Evolutionary conservation across 805 yeast genomes (phyloP).

Genomic region (Tetrapisispora iriomotensis): DNA sequence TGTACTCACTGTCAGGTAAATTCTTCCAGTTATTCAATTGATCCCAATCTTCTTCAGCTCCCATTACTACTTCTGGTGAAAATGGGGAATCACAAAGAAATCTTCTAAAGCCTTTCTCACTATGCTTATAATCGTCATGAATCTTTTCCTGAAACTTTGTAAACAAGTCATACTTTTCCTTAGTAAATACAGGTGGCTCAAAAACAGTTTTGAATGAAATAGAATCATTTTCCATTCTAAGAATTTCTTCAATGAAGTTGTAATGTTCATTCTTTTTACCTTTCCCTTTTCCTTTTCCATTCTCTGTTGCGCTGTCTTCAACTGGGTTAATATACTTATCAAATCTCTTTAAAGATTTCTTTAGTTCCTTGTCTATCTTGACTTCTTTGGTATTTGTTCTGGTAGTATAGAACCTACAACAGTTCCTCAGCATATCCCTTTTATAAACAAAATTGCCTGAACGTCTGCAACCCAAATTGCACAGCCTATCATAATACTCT

Average conservation of each 20-base stretch:
- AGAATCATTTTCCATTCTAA: conserved; percentile 30
- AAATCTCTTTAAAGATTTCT: conserved; percentile 56
- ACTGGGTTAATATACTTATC: conserved; percentile 14
- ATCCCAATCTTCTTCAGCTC: conserved; percentile 20
- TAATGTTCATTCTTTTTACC: not conserved
- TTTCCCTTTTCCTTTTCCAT: conserved; percentile 1
- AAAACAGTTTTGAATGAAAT: conserved; percentile 33
- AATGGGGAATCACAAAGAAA: conserved; percentile 71
- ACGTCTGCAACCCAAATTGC: conserved; percentile 70
- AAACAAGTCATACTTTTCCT: conserved; percentile 54
- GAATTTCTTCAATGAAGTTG: conserved; percentile 29
- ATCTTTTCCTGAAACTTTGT: conserved; percentile 60
- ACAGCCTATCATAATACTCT: conserved; percentile 48
- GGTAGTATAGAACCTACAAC: conserved; percentile 75
- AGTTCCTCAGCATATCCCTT: conserved; percentile 59
- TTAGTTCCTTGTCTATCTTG: conserved; percentile 52
- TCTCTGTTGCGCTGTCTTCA: not conserved
- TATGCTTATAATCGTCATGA: conserved; percentile 53
- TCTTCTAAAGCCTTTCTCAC: conserved; percentile 41
- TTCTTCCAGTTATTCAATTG: conserved; percentile 32
- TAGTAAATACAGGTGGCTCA: conserved; percentile 42
- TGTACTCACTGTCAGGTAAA: conserved; percentile 9
- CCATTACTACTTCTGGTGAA: conserved; percentile 15
- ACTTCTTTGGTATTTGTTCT: conserved; percentile 44
- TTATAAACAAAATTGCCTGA: conserved; percentile 61